These are phyloP conservation scores for Uncinocarpus reesii DNA, from an alignment of 2,329 filamentous ascomycete genomes.

Conservation along the genomic window DNA sequence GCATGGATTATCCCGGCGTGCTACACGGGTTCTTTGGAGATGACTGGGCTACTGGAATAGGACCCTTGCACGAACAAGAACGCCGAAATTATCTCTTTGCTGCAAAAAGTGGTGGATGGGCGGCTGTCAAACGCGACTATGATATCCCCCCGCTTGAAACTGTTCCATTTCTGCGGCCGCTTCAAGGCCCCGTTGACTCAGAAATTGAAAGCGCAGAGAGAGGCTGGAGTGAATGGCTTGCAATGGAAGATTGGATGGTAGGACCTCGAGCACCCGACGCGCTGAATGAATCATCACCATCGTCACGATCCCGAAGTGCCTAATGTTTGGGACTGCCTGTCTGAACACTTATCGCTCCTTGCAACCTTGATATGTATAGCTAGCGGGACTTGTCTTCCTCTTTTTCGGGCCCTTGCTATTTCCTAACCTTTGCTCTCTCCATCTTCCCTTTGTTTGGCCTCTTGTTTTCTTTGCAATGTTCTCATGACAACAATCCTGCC, in stretches of 20 bases:
- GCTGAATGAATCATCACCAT: conserved; percentile 30
- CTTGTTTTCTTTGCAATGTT: neutral
- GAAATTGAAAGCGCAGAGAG: conserved; percentile 77
- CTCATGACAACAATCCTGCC: neutral
- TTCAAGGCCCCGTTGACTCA: conserved; percentile 63
- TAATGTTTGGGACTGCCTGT: neutral
- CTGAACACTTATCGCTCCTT: neutral
- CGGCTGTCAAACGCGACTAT: conserved; percentile 79
- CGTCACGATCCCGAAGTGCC: conserved; percentile 23
- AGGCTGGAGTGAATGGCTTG: conserved; percentile 87
- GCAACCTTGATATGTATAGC: neutral
- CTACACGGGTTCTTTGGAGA: conserved; percentile 96
- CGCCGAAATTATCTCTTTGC: conserved; percentile 91
- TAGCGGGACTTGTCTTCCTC: no score
- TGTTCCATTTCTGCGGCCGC: conserved; percentile 73
- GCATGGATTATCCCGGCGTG: conserved; percentile 77
- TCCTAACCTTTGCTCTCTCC: neutral
- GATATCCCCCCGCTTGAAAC: conserved; percentile 76
- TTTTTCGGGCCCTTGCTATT: neutral
- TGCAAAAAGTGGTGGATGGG: conserved; percentile 84
- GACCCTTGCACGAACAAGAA: conserved; percentile 76
- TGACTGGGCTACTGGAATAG: conserved; percentile 71
- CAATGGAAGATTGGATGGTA: conserved; percentile 99
- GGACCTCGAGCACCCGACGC: conserved; percentile 60
- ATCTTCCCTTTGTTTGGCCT: neutral